Conservation (phyloP, 768 basidiomycete species). For the Leccinum subgranulosum region DNA sequence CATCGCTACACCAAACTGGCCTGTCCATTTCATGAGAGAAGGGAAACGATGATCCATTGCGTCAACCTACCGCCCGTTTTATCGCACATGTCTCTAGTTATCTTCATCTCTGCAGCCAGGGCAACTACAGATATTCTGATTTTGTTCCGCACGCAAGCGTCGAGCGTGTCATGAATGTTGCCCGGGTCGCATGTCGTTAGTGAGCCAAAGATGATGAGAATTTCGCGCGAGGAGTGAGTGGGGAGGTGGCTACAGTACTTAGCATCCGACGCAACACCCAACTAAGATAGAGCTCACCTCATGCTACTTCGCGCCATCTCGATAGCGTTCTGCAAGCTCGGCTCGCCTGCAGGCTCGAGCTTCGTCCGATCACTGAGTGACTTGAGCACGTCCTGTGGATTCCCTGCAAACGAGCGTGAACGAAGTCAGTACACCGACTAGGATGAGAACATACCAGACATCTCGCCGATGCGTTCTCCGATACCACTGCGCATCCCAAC, state of each 20-base stretch:
- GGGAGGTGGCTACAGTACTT: conserved; percentile 77
- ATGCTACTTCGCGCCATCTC: conserved; percentile 94
- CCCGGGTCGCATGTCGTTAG: conserved; percentile 96
- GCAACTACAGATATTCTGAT: conserved; percentile 93
- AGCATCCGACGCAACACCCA: background rate
- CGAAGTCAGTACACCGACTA: background rate
- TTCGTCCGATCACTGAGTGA: conserved; percentile 82
- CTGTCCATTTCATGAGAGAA: conserved; percentile 35
- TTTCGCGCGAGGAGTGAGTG: conserved; percentile 94
- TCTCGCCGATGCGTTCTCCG: conserved; percentile 86
- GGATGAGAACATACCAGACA: conserved; percentile 67
- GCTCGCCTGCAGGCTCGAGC: conserved; percentile 88
- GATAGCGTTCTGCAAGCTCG: conserved; percentile 95
- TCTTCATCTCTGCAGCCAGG: conserved; percentile 97
- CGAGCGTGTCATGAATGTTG: conserved; percentile 93
- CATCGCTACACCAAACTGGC: conserved; percentile 93
- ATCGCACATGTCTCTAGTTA: conserved; percentile 88
- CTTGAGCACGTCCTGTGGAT: conserved; percentile 93
- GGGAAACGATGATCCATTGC: background rate
- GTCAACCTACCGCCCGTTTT: conserved; percentile 75
- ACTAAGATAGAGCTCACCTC: conserved; percentile 50
- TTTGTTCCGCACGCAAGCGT: conserved; percentile 75
- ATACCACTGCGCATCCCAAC: conserved; percentile 91
- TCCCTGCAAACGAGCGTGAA: conserved; percentile 51
- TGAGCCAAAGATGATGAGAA: conserved; percentile 90